Percentiles rank a stretch among this genome's conserved stretches.
Conservation (phyloP, 345 rosid species). For the Eucalyptus viminalis region DNA sequence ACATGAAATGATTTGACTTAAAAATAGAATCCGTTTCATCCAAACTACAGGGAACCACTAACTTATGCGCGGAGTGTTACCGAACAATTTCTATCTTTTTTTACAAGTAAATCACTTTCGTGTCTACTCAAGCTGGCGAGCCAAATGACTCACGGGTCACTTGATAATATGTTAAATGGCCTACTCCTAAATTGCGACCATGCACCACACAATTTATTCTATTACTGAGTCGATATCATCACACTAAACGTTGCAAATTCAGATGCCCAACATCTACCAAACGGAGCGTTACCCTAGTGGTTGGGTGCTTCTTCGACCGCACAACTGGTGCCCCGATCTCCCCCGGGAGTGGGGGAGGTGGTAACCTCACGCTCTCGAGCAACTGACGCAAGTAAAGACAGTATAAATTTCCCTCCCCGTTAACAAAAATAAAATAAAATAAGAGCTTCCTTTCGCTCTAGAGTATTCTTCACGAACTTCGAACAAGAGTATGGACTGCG, state of each 20-base stretch:
- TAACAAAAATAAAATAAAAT: background rate
- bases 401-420: background rate
- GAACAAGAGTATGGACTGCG: background rate
- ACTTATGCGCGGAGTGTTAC: background rate
- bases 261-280: background rate
- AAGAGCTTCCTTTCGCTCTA: background rate
- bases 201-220: background rate
- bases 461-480: background rate
- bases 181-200: background rate
- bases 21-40: background rate
- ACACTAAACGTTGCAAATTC: background rate
- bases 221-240: background rate
- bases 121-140: background rate
- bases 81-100: background rate
- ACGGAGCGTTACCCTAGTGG: background rate
- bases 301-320: background rate
- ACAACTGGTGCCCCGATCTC: background rate
- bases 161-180: background rate
- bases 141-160: background rate
- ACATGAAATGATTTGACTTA: background rate
- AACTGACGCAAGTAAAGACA: background rate
- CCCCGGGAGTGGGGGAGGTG: background rate
- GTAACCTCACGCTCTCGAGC: background rate
- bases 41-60: background rate
- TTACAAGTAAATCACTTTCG: background rate